Conservation (phyloP, 768 basidiomycete genomes). For the Xerocomellus intermedius region DNA sequence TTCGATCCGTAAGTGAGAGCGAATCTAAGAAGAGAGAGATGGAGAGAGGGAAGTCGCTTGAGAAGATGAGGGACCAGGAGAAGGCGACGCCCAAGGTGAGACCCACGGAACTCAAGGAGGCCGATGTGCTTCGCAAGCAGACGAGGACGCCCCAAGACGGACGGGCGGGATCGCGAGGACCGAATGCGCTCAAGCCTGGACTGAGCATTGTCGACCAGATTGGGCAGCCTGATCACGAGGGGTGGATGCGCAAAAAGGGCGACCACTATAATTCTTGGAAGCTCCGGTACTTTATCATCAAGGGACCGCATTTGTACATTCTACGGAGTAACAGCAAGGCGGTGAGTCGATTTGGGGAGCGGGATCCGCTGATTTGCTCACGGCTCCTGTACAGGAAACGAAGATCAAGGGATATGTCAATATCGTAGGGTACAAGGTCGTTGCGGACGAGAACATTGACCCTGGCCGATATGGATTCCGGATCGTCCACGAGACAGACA, state of each 20-base stretch:
- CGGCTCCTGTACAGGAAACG: slow-evolving; percentile 58
- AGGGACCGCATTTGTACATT: slow-evolving; percentile 89
- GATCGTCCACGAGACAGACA: slow-evolving; percentile 85
- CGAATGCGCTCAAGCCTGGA: slow-evolving; percentile 51
- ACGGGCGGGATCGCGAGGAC: slow-evolving; percentile 22
- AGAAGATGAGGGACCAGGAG: slow-evolving; percentile 20
- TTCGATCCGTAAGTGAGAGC: slow-evolving; percentile 21
- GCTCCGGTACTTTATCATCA: slow-evolving; percentile 84
- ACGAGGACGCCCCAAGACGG: slow-evolving; percentile 34
- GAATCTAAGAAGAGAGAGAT: slow-evolving; percentile 17
- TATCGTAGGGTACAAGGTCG: slow-evolving; percentile 86
- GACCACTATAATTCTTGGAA: slow-evolving; percentile 95
- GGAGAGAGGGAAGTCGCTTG: slow-evolving; percentile 25
- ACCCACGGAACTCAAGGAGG: slow-evolving; percentile 33
- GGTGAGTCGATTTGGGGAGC: slow-evolving; percentile 7
- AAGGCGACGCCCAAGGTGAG: slow-evolving; percentile 18
- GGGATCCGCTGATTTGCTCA: neutral
- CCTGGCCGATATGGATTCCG: slow-evolving; percentile 95
- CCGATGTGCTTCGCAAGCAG: slow-evolving; percentile 54
- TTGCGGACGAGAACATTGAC: slow-evolving; percentile 88
- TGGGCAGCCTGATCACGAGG: slow-evolving; percentile 83
- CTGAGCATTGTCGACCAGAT: slow-evolving; percentile 86
- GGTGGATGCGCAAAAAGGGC: slow-evolving; percentile 96
- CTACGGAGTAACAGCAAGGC: slow-evolving; percentile 70
- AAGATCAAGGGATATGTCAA: slow-evolving; percentile 97